Evolutionary conservation across 495 filamentous ascomycete genomes (phyloP), one percentile per base, ranked within the genome.

Genomic region (Penicillium salamii): DNA sequence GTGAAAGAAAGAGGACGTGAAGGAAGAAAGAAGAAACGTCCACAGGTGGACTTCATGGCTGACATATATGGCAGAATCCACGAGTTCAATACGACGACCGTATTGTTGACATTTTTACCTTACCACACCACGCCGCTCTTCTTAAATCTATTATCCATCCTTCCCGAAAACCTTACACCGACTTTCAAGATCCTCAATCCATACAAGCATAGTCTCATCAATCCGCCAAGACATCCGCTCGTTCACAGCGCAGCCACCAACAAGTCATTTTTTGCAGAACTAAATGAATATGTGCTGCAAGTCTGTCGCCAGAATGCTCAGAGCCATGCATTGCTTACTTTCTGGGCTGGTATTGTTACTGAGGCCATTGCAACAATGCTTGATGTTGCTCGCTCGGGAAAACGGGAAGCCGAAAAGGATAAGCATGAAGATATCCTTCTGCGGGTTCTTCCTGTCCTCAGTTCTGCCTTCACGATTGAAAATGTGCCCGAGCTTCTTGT

Each of bases 61-160:
- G 59, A 79, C 53, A 21, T 47, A 4, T 14, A 1, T 14, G 28
- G n/a, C 53, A 96, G 93, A 49, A 75, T 93, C 21, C 93, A 97
- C 63, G 90, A 97, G 61, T 84, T 89, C 61, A 97, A 97, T 62
- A 91, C 90, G 0, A 72, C 78, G 1, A 80, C 77, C 36, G 71
- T 93, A 14, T 69, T 97, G n/a, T 74, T 92, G 39, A 90, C 90
- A 7, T 96, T 97, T 65, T 76, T 99, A 12, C 93, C 95, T 3
- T 97, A 95, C 59, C 90, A 97, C 60, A 83, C 83, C 0, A 84
- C 86, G 14, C 87, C 85, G 3, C 78, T 89, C 2, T 95, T 97
- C 61, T 66, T 84, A 7, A 88, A 88, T 3, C 71, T 97, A 3
- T 74, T 99, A 5, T 86, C 89, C 1, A 89, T 96, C 49, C 65